These are phyloP conservation scores for Ophiosphaerella herpotricha DNA, from an alignment of 2,329 filamentous ascomycete genomes.

Conservation along the genomic window DNA sequence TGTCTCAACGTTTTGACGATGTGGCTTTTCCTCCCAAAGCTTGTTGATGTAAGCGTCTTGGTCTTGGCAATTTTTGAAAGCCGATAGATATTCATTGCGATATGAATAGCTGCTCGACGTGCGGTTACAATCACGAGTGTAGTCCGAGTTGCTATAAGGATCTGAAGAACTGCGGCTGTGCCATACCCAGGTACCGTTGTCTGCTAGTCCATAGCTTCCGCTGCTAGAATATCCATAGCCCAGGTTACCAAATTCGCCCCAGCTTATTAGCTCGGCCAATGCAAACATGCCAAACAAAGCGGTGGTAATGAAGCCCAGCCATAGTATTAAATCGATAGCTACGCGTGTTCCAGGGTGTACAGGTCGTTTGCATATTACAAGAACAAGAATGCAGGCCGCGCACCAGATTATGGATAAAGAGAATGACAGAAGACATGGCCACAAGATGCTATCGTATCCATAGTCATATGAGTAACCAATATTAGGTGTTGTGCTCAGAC, in stretches of 20 bases:
- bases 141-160: conserved; percentile 12
- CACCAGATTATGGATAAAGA: conserved; percentile 37
- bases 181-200: conserved; percentile 42
- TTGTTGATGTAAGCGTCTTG: conserved; percentile 38
- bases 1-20: conserved; percentile 25
- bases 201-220: conserved; percentile 28
- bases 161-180: not conserved
- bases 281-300: conserved; percentile 29
- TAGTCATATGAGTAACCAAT: conserved; percentile 9
- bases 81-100: not conserved
- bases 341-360: conserved; percentile 43
- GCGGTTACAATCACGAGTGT: conserved; percentile 20
- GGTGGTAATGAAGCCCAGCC: conserved; percentile 38
- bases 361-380: conserved; percentile 31
- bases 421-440: conserved; percentile 38
- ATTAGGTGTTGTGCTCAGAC: conserved; percentile 6
- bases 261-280: conserved; percentile 16
- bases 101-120: not conserved
- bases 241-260: conserved; percentile 26
- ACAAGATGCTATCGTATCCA: conserved; percentile 20
- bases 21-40: conserved; percentile 29
- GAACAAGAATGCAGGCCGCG: conserved; percentile 27
- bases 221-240: conserved; percentile 4
- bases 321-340: conserved; percentile 42
- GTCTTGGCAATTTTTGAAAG: conserved; percentile 31